Conservation (phyloP, 139 green algal genomes). For the Chlamydomonas applanata region DNA sequence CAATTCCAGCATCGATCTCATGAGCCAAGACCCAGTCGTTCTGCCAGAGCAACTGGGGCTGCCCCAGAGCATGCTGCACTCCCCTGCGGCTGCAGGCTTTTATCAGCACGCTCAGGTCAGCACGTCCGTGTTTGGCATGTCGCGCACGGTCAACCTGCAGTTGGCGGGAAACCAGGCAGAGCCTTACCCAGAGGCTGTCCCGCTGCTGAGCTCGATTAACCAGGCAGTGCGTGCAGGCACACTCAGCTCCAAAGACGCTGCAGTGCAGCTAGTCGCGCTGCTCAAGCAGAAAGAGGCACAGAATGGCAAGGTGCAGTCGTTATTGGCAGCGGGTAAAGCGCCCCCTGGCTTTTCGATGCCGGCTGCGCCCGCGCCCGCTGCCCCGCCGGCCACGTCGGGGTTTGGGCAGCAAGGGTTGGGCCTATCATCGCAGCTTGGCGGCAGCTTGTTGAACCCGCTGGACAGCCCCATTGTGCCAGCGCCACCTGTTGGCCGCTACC, state of each 20-base stretch:
- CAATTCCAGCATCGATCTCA: conserved; percentile 23
- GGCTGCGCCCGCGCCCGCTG: neutral
- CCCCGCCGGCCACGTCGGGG: neutral
- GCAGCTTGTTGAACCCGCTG: conserved; percentile 1
- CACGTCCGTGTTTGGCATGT: conserved; percentile 37
- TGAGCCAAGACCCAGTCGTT: conserved; percentile 27
- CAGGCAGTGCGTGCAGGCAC: conserved; percentile 30
- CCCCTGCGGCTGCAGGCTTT: conserved; percentile 18
- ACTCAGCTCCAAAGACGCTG: conserved; percentile 38
- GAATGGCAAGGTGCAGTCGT: conserved; percentile 1
- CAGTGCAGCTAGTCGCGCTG: conserved; percentile 39
- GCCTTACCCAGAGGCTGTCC: conserved; percentile 33
- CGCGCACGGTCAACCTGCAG: conserved; percentile 41
- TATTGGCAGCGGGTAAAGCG: neutral
- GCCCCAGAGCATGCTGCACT: conserved; percentile 24
- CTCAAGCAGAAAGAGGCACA: conserved; percentile 39
- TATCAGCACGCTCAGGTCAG: conserved; percentile 20
- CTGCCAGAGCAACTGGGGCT: conserved; percentile 30
- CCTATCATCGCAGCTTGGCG: too few species aligned
- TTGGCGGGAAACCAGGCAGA: conserved; percentile 29
- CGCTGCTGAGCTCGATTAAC: conserved; percentile 37
- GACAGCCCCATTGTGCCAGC: neutral
- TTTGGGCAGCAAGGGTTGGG: too few species aligned
- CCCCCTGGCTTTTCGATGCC: conserved; percentile 10
- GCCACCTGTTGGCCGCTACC: conserved; percentile 7